A percentile compares a stretch with the other conserved stretches of the same genome.
phyloP scores from a whole-genome alignment of 1,139 yeast species.

The Geotrichum klebahnii region DNA sequence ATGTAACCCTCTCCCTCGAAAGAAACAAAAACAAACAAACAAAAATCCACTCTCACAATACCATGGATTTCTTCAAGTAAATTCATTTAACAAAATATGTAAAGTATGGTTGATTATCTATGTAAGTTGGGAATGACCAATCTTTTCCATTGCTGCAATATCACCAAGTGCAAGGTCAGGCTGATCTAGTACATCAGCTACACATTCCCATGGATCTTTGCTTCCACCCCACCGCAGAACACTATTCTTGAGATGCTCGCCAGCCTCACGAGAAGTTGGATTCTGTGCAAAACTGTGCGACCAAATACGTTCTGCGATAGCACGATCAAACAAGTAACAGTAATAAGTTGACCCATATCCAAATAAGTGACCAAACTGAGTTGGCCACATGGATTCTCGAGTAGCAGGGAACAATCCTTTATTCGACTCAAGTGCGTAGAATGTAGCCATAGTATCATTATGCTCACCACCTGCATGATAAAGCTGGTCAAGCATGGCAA shows the following conservation, averaged over 20 bases:
- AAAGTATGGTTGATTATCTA: slow-evolving; percentile 20
- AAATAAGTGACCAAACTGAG: slow-evolving; percentile 86
- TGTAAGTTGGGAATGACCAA: slow-evolving; percentile 40
- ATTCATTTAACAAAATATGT: not conserved
- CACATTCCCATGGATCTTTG: slow-evolving; percentile 80
- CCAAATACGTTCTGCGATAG: slow-evolving; percentile 88
- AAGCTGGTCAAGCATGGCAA: slow-evolving; percentile 84
- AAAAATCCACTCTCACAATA: not conserved
- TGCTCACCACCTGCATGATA: slow-evolving; percentile 49
- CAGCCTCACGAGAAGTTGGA: slow-evolving; percentile 69
- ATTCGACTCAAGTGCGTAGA: slow-evolving; percentile 60
- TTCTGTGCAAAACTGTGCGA: slow-evolving; percentile 55
- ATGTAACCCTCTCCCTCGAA: no score
- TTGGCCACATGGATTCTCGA: slow-evolving; percentile 76
- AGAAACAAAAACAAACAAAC: slow-evolving; percentile 6
- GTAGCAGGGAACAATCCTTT: slow-evolving; percentile 39
- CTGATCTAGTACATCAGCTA: slow-evolving; percentile 70
- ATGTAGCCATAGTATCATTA: slow-evolving; percentile 55
- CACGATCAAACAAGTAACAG: slow-evolving; percentile 85
- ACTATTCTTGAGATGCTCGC: slow-evolving; percentile 64
- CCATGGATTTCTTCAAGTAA: not conserved
- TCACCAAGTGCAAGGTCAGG: slow-evolving; percentile 64
- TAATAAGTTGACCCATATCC: slow-evolving; percentile 95
- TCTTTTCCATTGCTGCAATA: slow-evolving; percentile 64
- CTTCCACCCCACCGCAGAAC: slow-evolving; percentile 93